Evolutionary conservation across 352 stramenopile genomes (phyloP).

Genomic region (Pythium periplocum): DNA sequence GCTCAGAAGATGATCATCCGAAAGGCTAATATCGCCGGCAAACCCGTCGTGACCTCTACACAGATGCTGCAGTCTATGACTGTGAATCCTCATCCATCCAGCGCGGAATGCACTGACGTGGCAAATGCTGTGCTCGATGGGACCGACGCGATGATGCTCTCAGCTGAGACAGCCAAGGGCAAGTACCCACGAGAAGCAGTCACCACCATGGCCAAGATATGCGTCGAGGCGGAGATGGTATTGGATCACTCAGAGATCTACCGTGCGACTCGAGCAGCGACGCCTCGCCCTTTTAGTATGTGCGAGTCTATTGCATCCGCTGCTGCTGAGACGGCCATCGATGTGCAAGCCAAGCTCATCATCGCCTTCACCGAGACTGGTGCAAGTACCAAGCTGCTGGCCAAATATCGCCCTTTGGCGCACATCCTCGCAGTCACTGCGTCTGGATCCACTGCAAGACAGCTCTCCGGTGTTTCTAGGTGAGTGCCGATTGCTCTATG

Average conservation of each 20-base stretch:
- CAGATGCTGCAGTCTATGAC: constrained; percentile 99
- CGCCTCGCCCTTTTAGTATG: constrained; percentile 53
- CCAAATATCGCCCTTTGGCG: constrained; percentile 92
- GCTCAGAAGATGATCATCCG: constrained; percentile 99
- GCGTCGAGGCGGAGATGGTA: constrained; percentile 85
- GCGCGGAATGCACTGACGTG: constrained; percentile 99
- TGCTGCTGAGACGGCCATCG: constrained; percentile 96
- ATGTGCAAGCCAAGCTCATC: constrained; percentile 95
- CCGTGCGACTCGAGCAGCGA: constrained; percentile 36
- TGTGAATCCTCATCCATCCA: constrained; percentile 94
- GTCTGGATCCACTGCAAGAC: constrained; percentile 50
- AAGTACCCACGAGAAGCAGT: constrained; percentile 95
- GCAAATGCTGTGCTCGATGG: constrained; percentile 99
- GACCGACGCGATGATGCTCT: constrained; percentile 99
- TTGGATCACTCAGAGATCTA: constrained; percentile 76
- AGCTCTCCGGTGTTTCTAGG: constrained; percentile 77
- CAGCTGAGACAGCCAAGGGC: constrained; percentile 98
- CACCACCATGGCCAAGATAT: constrained; percentile 93
- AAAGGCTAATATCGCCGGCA: constrained; percentile 95
- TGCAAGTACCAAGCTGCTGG: constrained; percentile 91
- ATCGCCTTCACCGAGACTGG: constrained; percentile 97
- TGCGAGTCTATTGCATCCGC: constrained; percentile 95
- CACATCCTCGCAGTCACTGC: constrained; percentile 90
- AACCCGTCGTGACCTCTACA: constrained; percentile 97
- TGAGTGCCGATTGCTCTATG: constrained; percentile 15